These are phyloP conservation scores for Colletotrichum lupini DNA, from an alignment of 2,329 filamentous ascomycete species.

Conservation along the genomic window DNA sequence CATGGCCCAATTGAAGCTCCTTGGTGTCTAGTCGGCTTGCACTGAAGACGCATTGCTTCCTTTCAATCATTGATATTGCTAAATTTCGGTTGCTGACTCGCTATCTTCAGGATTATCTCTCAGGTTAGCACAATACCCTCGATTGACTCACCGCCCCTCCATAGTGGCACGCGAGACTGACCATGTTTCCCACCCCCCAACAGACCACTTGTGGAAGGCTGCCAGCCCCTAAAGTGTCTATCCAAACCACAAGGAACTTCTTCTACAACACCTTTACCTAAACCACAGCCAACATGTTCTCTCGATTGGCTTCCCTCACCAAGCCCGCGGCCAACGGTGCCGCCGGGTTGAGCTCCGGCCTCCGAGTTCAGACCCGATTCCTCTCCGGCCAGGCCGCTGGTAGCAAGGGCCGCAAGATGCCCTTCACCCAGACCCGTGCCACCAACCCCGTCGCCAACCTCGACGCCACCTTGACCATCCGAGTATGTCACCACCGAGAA, in stretches of 20 bases:
- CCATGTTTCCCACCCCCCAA: conserved; percentile 36
- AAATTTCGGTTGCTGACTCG: conserved; percentile 52
- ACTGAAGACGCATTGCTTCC: not conserved
- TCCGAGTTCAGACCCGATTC: conserved; percentile 48
- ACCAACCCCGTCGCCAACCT: conserved; percentile 76
- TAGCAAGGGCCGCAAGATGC: conserved; percentile 77
- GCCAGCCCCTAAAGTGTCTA: conserved; percentile 56
- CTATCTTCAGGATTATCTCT: conserved; percentile 75
- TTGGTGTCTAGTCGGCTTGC: conserved; percentile 4
- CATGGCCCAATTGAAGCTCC: conserved; percentile 17
- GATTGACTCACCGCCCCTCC: conserved; percentile 55
- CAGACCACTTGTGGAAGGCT: conserved; percentile 66
- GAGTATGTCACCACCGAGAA: conserved; percentile 62
- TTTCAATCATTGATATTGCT: not conserved
- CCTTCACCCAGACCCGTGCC: conserved; percentile 65
- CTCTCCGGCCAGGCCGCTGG: conserved; percentile 59
- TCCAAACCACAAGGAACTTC: conserved; percentile 18
- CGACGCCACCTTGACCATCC: conserved; percentile 93
- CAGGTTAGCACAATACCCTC: conserved; percentile 64
- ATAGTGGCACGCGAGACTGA: conserved; percentile 41
- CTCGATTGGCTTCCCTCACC: conserved; percentile 64
- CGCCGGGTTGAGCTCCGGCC: conserved; percentile 47
- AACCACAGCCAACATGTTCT: conserved; percentile 63
- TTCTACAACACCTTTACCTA: not conserved
- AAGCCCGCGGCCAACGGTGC: conserved; percentile 62